These are phyloP conservation scores for Petrea volubilis DNA, from an alignment of 257 asterid genomes.

Conservation along the genomic window DNA sequence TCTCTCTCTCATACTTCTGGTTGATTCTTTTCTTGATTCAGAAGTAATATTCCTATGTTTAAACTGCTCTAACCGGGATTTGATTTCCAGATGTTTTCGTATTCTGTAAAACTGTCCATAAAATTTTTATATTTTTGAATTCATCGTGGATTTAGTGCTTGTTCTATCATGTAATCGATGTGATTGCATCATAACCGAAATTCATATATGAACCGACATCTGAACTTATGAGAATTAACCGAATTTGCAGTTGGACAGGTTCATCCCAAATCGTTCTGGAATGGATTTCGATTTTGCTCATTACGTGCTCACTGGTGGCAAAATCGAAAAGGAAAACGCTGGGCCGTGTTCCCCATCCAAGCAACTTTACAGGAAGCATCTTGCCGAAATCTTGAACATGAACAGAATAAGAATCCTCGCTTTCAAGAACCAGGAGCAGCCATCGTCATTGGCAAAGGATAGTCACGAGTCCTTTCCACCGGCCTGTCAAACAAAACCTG, in stretches of 20 bases:
- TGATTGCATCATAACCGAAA: not conserved
- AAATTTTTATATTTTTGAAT: not conserved
- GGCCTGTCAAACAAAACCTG: constrained; percentile 4
- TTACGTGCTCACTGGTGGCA: constrained; percentile 42
- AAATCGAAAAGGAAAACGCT: constrained; percentile 14
- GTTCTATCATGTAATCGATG: not conserved
- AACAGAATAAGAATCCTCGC: constrained; percentile 52
- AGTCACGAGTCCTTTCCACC: constrained; percentile 12
- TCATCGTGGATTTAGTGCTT: not conserved
- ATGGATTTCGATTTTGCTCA: constrained; percentile 54
- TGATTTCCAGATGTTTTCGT: not conserved
- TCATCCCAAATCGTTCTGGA: constrained; percentile 56
- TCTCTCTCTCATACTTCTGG: too few relatives aligned
- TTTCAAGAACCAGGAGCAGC: constrained; percentile 43
- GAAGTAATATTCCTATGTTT: not conserved
- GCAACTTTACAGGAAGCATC: constrained; percentile 42
- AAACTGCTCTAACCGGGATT: not conserved
- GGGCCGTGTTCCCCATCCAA: constrained; percentile 34
- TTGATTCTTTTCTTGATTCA: too few relatives aligned
- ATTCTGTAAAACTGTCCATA: not conserved
- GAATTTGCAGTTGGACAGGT: constrained; percentile 46
- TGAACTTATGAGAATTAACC: not conserved
- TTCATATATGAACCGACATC: not conserved
- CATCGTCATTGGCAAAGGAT: constrained; percentile 23
- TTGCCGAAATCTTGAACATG: constrained; percentile 43